Evolutionary conservation across 1,139 yeast species (phyloP).

Genomic region (Protomyces arabidopsidicola): DNA sequence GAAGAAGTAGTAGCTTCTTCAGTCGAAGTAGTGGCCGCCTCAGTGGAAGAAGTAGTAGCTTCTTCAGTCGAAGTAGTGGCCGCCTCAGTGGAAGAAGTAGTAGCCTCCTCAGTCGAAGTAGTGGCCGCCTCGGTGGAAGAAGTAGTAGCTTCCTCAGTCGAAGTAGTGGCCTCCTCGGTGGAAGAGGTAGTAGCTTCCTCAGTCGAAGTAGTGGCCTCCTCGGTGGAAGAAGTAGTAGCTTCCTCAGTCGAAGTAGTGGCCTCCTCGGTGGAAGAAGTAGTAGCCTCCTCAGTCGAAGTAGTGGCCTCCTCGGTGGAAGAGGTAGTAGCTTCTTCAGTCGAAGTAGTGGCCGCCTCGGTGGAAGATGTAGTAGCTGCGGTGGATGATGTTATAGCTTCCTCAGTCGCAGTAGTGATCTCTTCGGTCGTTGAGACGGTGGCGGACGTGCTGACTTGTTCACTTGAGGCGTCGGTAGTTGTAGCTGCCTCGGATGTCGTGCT

Average conservation of each 20-base stretch:
- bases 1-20: background rate
- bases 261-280: background rate
- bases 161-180: background rate
- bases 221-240: background rate
- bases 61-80: background rate
- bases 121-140: background rate
- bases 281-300: background rate
- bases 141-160: background rate
- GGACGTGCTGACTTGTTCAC: too few species aligned
- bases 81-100: background rate
- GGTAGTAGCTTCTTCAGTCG: background rate
- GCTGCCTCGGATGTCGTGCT: too few species aligned
- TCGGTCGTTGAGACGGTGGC: too few species aligned
- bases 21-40: background rate
- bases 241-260: background rate
- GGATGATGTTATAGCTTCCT: background rate
- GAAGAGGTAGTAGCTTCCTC: background rate
- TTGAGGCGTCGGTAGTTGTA: too few species aligned
- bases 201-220: background rate
- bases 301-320: background rate
- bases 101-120: background rate
- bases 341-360: background rate
- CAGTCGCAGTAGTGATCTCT: background rate
- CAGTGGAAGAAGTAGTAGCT: background rate
- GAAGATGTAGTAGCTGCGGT: background rate